Evolutionary conservation across 495 filamentous ascomycete genomes (phyloP), one percentile per base, ranked within the genome.

Genomic region (Aspergillus biplanus): DNA sequence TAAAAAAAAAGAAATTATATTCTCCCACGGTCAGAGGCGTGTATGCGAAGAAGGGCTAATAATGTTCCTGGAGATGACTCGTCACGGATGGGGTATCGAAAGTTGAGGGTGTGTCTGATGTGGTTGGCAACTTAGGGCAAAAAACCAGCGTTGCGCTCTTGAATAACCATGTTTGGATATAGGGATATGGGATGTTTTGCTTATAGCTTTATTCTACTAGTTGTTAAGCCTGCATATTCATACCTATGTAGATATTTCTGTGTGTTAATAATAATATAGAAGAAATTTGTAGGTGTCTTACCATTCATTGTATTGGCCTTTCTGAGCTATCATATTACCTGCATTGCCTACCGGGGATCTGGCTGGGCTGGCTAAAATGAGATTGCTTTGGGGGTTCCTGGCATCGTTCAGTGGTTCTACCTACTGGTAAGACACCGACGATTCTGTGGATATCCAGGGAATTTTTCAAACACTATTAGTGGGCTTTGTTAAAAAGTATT

Each of bases 321-420:
- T 56, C 35, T 56, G 53, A 56, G 53, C 53, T 56, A 37, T 56
- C 53, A 56, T 39, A 37, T 37, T 34, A 15, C 53, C 32, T 39
- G 35, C 53, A 56, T 56, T n/a, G 7, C 21, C 47, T 49, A 18
- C 47, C 21, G 47, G 16, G n/a, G 12, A 49, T 4, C 21, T 49
- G 21, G 16, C n/a, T 31, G 21, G 47, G 18, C 18, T 44, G 39
- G 11, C n/a, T 9, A 9, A 44, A 44, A n/a, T 9, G 39, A 44
- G n/a, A 44, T 44, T 44, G 21, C 21, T 27, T 27, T 27, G 21
- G 21, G 21, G 21, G 21, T 27, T 27, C 21, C 21, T 27, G 21
- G 21, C 21, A 27, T 27, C 21, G 21, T 27, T 27, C 21, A 27
- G 21, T 27, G 21, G 21, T 27, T 27, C 21, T 27, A 27, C 21